These are phyloP conservation scores for Stephanodiscus triporus DNA, from an alignment of 108 stramenopile genomes.

Conservation along the genomic window DNA sequence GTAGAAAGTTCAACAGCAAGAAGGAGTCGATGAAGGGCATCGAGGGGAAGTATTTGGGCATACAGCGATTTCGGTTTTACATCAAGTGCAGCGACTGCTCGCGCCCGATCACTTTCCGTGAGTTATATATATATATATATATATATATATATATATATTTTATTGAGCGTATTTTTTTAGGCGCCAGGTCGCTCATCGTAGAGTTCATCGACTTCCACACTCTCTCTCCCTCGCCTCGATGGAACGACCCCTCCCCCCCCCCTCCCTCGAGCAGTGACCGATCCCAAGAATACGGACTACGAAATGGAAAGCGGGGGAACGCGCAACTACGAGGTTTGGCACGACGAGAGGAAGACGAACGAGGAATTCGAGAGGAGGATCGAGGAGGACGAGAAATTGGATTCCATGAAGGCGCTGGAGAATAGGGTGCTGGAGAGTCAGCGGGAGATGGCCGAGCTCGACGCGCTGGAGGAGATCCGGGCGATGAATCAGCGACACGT, in stretches of 20 bases:
- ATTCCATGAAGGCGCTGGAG: slow-evolving; percentile 95
- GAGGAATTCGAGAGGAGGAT: slow-evolving; percentile 60
- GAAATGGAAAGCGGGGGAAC: slow-evolving; percentile 95
- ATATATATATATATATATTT: too few relatives aligned
- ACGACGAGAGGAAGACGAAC: slow-evolving; percentile 83
- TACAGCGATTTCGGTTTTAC: slow-evolving; percentile 92
- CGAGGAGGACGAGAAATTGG: slow-evolving; percentile 87
- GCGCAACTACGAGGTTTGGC: slow-evolving; percentile 94
- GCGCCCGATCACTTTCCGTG: slow-evolving; percentile 82
- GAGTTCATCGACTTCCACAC: too few relatives aligned
- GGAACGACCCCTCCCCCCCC: too few relatives aligned
- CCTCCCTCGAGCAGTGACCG: slow-evolving; percentile 61
- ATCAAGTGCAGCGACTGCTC: slow-evolving; percentile 94
- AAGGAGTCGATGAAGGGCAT: slow-evolving; percentile 91
- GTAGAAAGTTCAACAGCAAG: slow-evolving; percentile 96
- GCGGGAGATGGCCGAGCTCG: slow-evolving; percentile 94
- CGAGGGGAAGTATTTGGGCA: slow-evolving; percentile 93
- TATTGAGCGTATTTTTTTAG: too few relatives aligned
- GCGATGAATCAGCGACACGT: slow-evolving; percentile 87
- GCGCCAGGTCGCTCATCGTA: too few relatives aligned
- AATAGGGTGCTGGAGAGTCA: slow-evolving; percentile 94
- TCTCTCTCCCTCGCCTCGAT: neutral
- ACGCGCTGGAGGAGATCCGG: slow-evolving; percentile 92
- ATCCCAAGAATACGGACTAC: slow-evolving; percentile 97
- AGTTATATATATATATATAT: neutral